Percentiles rank a stretch among this genome's conserved stretches.
phyloP scores from a whole-genome alignment of 495 filamentous ascomycete species.

The Arthonia radiata region DNA sequence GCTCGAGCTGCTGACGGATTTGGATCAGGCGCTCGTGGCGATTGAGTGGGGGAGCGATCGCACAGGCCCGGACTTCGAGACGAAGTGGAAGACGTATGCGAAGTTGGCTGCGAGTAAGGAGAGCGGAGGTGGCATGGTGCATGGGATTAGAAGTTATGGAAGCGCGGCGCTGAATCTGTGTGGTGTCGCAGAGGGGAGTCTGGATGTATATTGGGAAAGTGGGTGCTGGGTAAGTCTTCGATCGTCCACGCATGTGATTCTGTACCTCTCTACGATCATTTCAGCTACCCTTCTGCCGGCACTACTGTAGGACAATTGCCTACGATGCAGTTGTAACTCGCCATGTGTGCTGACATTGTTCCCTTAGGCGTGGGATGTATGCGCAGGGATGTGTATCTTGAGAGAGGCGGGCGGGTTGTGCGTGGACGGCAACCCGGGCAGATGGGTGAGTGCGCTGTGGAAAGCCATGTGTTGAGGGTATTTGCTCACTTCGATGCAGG shows the following conservation, averaged over 20 bases:
- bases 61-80: slow-evolving; percentile 45
- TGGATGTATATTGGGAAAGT: slow-evolving; percentile 83
- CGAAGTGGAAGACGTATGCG: slow-evolving; percentile 45
- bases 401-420: slow-evolving; percentile 64
- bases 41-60: slow-evolving; percentile 63
- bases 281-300: no score
- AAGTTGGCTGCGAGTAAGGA: slow-evolving; percentile 31
- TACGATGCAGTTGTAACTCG: no score
- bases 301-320: no score
- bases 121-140: slow-evolving; percentile 63
- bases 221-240: slow-evolving; percentile 90
- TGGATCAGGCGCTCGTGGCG: slow-evolving; percentile 37
- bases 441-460: no score
- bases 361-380: slow-evolving; percentile 9
- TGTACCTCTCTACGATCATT: no score
- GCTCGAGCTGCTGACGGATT: slow-evolving; percentile 27
- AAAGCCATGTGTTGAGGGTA: no score
- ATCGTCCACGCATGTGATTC: no score
- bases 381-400: slow-evolving; percentile 69
- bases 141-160: slow-evolving; percentile 47
- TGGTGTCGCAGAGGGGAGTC: slow-evolving; percentile 47
- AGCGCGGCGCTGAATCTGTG: slow-evolving; percentile 69
- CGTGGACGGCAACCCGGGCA: slow-evolving; percentile 51
- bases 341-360: no score
- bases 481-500: no score